Evolutionary conservation across 345 rosid genomes (phyloP), one percentile per base, ranked within the genome.

Genomic region (Conringia planisiliqua): DNA sequence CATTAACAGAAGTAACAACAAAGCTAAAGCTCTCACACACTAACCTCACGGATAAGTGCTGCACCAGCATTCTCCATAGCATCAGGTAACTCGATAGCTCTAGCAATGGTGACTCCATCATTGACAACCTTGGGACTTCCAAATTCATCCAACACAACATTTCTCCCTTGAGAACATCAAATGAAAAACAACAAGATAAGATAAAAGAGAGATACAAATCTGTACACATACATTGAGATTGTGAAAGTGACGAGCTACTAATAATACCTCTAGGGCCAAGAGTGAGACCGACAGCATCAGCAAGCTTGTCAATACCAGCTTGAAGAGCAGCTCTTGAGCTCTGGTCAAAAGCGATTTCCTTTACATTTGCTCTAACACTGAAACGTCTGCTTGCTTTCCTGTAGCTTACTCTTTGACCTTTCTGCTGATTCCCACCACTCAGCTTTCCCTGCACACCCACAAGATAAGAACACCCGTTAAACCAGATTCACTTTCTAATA

Each of bases 31-130:
- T 52, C 50, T 1, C 32, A 20, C 58, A 12, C 16, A 88, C 56
- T 12, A 7, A 90, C 99, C 98, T 95, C 99, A 60, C 97, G 92
- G 56, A 95, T 95, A 43, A 95, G 96, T 9, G 99, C 97, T 40
- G 99, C 99, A 64, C 97, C 98, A 8, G 99, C 98, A 82, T 95
- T 95, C 76, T 95, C 99, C 97, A 92, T 95, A 13, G 98, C 85
- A 79, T 92, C 90, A 56, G 94, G 88, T 5, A 95, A 76, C 79
- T 92, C 97, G 80, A 95, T 95, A 60, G 98, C 99, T 40, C 99
- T 83, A 35, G 99, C 94, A 64, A 95, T 95, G 3, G 98, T 95
- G 17, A 95, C 97, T 14, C 99, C 99, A 69, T 95, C 99, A 78
- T 95, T 95, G n/a, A 95, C 99, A 3, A 92, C 97, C 75, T 92